Conservation (phyloP, 768 basidiomycete genomes). For the Kwoniella sp. region DNA sequence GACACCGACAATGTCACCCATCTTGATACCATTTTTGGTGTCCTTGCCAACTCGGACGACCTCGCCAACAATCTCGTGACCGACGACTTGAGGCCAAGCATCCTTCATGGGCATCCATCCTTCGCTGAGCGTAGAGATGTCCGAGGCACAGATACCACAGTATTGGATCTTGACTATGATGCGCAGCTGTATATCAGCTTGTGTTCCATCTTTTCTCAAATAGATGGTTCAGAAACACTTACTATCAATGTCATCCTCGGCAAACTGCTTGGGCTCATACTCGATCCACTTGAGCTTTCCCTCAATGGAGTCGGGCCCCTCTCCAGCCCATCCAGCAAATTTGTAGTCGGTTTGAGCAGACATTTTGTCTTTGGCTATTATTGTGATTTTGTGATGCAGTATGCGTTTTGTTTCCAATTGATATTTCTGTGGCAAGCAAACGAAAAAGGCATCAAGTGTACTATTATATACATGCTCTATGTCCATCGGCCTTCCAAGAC, state of each 20-base stretch:
- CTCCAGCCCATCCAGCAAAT: slow-evolving; percentile 51
- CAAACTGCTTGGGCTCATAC: slow-evolving; percentile 63
- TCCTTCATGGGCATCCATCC: slow-evolving; percentile 56
- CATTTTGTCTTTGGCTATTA: slow-evolving; percentile 10
- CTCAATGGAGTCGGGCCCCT: slow-evolving; percentile 42
- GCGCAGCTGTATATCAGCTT: too few relatives aligned
- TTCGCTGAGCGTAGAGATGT: slow-evolving; percentile 59
- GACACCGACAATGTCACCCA: slow-evolving; percentile 65
- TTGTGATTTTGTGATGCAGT: background rate
- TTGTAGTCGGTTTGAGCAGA: slow-evolving; percentile 36
- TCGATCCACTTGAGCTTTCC: slow-evolving; percentile 51
- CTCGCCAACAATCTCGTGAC: slow-evolving; percentile 61
- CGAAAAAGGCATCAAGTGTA: background rate
- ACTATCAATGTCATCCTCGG: slow-evolving; percentile 63
- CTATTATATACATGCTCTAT: background rate
- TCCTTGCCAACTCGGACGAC: slow-evolving; percentile 60
- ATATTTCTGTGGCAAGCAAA: background rate
- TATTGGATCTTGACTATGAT: slow-evolving; percentile 49
- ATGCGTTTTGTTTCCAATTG: background rate
- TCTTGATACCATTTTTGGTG: slow-evolving; percentile 61
- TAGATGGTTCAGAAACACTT: too few relatives aligned
- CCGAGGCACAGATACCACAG: slow-evolving; percentile 61
- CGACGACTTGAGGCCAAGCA: slow-evolving; percentile 52
- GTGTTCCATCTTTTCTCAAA: too few relatives aligned
- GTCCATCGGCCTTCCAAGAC: background rate